Percentiles rank a stretch among this genome's conserved stretches.
Evolutionary conservation across 2,329 filamentous ascomycete species (phyloP).

Genomic region (Ophiostoma piceae): DNA sequence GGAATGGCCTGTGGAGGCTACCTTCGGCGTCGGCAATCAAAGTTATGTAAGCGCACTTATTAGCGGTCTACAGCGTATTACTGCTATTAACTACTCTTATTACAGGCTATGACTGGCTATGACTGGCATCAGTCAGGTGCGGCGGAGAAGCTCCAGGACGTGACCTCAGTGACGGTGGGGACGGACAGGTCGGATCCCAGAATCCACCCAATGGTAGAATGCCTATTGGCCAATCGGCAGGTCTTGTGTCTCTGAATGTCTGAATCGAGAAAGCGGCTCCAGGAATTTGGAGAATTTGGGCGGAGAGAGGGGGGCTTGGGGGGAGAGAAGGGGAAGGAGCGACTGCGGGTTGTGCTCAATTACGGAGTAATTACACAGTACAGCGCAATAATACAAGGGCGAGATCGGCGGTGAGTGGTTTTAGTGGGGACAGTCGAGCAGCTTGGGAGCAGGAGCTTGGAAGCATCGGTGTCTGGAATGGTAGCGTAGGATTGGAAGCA

Average conservation of each 20-base stretch:
- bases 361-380: neutral
- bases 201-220: slow-evolving; percentile 6
- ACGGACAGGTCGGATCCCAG: neutral
- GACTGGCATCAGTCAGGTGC: no score
- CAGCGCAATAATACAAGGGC: slow-evolving; percentile 9
- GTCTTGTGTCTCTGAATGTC: neutral
- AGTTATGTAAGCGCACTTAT: neutral
- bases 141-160: neutral
- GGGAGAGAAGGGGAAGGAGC: neutral
- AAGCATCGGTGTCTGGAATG: slow-evolving; percentile 5
- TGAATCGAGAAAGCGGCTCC: slow-evolving; percentile 10
- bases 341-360: neutral
- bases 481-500: neutral
- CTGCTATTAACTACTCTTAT: no score
- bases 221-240: slow-evolving; percentile 18
- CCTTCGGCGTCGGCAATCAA: neutral
- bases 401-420: slow-evolving; percentile 22
- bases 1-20: neutral
- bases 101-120: no score
- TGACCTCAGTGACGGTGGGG: neutral
- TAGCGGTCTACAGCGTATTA: slow-evolving; percentile 7
- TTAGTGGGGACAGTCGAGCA: neutral
- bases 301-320: neutral
- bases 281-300: slow-evolving; percentile 13
- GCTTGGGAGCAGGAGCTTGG: neutral